These are phyloP conservation scores for Tricholoma terreum DNA, from an alignment of 768 basidiomycete genomes.

Conservation along the genomic window DNA sequence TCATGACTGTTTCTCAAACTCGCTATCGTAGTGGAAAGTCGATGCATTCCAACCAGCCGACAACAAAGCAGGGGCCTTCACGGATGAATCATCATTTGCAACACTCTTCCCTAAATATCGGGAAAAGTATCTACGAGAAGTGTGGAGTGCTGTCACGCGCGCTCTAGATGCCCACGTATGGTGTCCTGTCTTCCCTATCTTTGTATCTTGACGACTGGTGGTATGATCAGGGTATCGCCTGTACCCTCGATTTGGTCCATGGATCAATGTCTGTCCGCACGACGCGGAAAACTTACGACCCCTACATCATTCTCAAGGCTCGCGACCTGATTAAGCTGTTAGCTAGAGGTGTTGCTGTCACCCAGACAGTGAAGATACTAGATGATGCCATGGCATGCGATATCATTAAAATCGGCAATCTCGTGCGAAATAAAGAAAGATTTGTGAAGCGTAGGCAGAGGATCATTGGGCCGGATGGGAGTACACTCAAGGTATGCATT, in stretches of 20 bases:
- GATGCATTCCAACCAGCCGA: slow-evolving; percentile 72
- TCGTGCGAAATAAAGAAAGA: slow-evolving; percentile 93
- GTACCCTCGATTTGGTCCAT: slow-evolving; percentile 91
- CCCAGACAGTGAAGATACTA: slow-evolving; percentile 84
- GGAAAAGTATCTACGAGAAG: slow-evolving; percentile 93
- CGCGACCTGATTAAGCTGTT: slow-evolving; percentile 94
- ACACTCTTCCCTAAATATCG: slow-evolving; percentile 98
- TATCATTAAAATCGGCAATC: slow-evolving; percentile 95
- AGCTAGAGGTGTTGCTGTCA: slow-evolving; percentile 84
- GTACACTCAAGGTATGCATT: slow-evolving; percentile 82
- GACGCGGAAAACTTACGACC: slow-evolving; percentile 95
- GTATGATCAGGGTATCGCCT: slow-evolving; percentile 68
- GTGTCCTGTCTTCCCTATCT: background rate
- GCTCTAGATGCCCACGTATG: slow-evolving; percentile 78
- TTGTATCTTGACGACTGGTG: slow-evolving; percentile 1
- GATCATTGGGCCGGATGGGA: slow-evolving; percentile 96
- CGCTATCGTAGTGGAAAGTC: slow-evolving; percentile 72
- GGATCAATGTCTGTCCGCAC: slow-evolving; percentile 98
- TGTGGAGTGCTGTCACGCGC: slow-evolving; percentile 88
- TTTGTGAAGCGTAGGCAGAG: slow-evolving; percentile 95
- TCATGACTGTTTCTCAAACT: background rate
- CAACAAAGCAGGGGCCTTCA: slow-evolving; percentile 80
- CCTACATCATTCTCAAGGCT: slow-evolving; percentile 94
- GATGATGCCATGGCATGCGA: slow-evolving; percentile 91
- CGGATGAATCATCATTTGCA: slow-evolving; percentile 96